A percentile compares a stretch with the other conserved stretches of the same genome.
phyloP scores from a whole-genome alignment of 75 land plant genomes.

The Azolla pinnata region DNA sequence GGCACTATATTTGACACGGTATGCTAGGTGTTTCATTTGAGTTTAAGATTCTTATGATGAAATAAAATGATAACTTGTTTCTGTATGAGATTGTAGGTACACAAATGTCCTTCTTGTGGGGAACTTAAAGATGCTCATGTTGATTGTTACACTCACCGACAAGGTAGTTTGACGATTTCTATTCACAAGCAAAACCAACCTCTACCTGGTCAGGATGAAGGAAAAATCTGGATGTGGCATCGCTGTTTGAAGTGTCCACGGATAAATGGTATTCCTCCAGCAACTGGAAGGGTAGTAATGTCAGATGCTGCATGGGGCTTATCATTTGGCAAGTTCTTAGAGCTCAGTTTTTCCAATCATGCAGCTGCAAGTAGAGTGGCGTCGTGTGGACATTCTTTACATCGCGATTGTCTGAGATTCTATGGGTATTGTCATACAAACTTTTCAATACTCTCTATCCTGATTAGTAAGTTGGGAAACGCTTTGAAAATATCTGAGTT shows the following conservation, averaged over 20 bases:
- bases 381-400: slow-evolving; percentile 73
- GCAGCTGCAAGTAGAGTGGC: slow-evolving; percentile 41
- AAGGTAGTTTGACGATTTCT: slow-evolving; percentile 72
- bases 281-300: slow-evolving; percentile 66
- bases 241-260: slow-evolving; percentile 64
- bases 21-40: slow-evolving; percentile 4
- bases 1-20: slow-evolving; percentile 77
- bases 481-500: too few relatives aligned
- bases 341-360: slow-evolving; percentile 69
- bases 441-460: too few relatives aligned
- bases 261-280: slow-evolving; percentile 39
- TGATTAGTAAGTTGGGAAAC: slow-evolving; percentile 1
- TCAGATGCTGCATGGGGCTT: slow-evolving; percentile 68
- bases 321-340: slow-evolving; percentile 95
- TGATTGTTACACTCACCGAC: slow-evolving; percentile 68
- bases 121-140: slow-evolving; percentile 77
- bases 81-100: slow-evolving; percentile 7
- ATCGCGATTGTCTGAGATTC: slow-evolving; percentile 77
- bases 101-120: slow-evolving; percentile 51
- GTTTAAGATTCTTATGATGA: neutral
- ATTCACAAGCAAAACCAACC: slow-evolving; percentile 25
- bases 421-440: slow-evolving; percentile 57
- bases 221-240: slow-evolving; percentile 99
- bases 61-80: neutral
- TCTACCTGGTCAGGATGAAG: slow-evolving; percentile 69